phyloP scores from a whole-genome alignment of 495 filamentous ascomycete genomes.

The Daldinia concentrica region DNA sequence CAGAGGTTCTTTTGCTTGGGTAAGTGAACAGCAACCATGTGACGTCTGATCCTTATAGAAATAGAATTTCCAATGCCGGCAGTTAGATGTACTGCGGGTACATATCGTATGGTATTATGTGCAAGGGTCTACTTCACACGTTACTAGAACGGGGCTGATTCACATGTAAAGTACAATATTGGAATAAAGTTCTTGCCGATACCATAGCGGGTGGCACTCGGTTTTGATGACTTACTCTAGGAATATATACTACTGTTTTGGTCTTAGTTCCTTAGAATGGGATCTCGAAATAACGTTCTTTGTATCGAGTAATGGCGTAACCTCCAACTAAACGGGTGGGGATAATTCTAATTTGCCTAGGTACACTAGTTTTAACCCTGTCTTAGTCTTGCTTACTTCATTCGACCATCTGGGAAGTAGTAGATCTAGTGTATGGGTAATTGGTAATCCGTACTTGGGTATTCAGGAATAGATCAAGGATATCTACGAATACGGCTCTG shows the following conservation, averaged over 20 bases:
- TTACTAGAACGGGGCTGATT: background rate
- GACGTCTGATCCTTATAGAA: background rate
- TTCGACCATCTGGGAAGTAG: background rate
- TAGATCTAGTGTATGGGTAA: background rate
- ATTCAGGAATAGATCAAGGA: background rate
- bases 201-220: background rate
- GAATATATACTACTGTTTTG: background rate
- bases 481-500: background rate
- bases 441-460: background rate
- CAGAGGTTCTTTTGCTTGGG: background rate
- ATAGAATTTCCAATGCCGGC: background rate
- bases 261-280: background rate
- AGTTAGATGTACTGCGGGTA: background rate
- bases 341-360: too few relatives aligned
- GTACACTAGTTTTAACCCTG: background rate
- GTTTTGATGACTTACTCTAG: background rate
- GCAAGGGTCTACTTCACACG: conserved; percentile 1
- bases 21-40: background rate
- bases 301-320: background rate
- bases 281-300: background rate
- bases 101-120: background rate
- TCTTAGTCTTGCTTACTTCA: background rate
- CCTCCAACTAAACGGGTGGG: background rate
- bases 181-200: conserved; percentile 1
- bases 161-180: background rate